Percentiles rank a stretch among this genome's conserved stretches.
These are phyloP conservation scores for Xylariomycetidae sp. DNA, from an alignment of 2,329 filamentous ascomycete species.

Conservation along the genomic window DNA sequence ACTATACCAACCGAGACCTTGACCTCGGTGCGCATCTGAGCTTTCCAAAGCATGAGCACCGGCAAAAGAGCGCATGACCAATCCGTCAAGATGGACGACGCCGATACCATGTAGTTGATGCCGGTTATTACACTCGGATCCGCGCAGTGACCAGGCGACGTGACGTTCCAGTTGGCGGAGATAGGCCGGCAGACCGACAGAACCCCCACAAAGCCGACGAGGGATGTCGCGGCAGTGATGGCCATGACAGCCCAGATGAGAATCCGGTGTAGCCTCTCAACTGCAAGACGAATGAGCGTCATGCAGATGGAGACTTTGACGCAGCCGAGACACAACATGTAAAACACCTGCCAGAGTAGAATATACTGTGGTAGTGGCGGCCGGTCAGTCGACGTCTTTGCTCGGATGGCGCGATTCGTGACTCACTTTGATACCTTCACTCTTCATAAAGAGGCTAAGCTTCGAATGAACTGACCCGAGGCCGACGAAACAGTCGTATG, in stretches of 20 bases:
- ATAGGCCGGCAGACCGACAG: slow-evolving; percentile 4
- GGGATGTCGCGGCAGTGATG: background rate
- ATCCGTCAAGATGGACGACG: slow-evolving; percentile 5
- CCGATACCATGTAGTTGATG: slow-evolving; percentile 6
- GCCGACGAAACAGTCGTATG: background rate
- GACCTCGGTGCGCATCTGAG: slow-evolving; percentile 4
- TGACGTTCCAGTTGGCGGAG: slow-evolving; percentile 2
- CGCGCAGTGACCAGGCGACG: too few relatives aligned
- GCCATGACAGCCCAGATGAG: slow-evolving; percentile 1
- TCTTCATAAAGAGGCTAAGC: background rate
- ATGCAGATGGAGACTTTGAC: slow-evolving; percentile 6
- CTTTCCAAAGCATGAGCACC: slow-evolving; percentile 6
- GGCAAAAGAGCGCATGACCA: slow-evolving; percentile 8
- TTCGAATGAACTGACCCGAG: background rate
- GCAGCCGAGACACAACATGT: slow-evolving; percentile 2
- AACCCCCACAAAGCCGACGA: slow-evolving; percentile 4
- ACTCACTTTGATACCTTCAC: slow-evolving; percentile 1
- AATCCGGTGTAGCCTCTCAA: slow-evolving; percentile 3
- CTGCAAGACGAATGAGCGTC: slow-evolving; percentile 6
- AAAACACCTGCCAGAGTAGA: slow-evolving; percentile 7
- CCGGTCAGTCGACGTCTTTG: background rate
- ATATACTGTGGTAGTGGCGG: slow-evolving; percentile 1
- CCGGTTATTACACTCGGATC: background rate
- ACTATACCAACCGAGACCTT: slow-evolving; percentile 7
- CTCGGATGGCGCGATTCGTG: background rate